Percentiles rank a stretch among this genome's conserved stretches.
phyloP scores from a whole-genome alignment of 2,329 filamentous ascomycete genomes.

The Leptographium wingfieldii region DNA sequence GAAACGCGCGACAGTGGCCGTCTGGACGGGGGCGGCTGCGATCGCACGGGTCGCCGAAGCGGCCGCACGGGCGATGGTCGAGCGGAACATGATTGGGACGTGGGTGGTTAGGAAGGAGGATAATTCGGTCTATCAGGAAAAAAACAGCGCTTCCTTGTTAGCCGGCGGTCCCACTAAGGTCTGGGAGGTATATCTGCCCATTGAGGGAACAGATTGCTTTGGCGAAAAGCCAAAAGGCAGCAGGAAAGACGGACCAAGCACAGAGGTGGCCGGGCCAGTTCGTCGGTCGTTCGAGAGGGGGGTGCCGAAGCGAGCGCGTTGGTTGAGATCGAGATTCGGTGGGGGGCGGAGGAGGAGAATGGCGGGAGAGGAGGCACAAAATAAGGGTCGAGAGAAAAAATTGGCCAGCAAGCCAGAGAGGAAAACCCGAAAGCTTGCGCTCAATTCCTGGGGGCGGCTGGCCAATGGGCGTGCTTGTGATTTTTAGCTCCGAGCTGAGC shows the following conservation, averaged over 20 bases:
- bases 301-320: background rate
- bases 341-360: background rate
- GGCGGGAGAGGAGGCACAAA: background rate
- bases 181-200: background rate
- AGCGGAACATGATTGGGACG: slow-evolving; percentile 62
- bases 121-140: background rate
- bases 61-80: slow-evolving; percentile 33
- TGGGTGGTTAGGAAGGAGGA: background rate
- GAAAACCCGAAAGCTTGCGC: slow-evolving; percentile 6
- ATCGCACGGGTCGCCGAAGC: slow-evolving; percentile 24
- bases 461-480: slow-evolving; percentile 8
- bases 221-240: background rate
- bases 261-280: background rate
- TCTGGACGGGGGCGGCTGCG: background rate
- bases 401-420: too few species aligned
- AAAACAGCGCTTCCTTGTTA: background rate
- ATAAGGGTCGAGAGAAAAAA: background rate
- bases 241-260: background rate
- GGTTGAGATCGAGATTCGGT: background rate
- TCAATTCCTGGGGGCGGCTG: slow-evolving; percentile 4
- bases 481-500: slow-evolving; percentile 11
- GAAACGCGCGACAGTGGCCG: background rate
- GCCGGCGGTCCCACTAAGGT: background rate
- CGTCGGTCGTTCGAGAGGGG: background rate
- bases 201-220: background rate